Evolutionary conservation across 805 yeast species (phyloP).

Genomic region (Cyberlindnera sargentensis): DNA sequence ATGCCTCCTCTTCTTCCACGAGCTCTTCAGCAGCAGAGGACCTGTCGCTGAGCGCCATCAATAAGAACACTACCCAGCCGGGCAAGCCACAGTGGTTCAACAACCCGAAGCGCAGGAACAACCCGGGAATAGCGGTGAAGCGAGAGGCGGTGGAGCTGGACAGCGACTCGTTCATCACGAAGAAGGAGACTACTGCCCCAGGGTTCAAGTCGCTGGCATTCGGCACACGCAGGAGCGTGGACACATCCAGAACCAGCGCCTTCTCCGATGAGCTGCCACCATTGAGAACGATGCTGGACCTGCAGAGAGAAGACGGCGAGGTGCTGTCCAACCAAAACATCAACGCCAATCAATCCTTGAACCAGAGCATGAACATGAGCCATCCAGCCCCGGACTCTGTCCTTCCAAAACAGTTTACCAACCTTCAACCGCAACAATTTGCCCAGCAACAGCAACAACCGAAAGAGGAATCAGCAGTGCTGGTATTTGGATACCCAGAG

Average conservation of each 20-base stretch:
- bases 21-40: too few species aligned
- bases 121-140: slow-evolving; percentile 42
- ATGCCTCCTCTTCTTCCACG: too few species aligned
- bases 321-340: slow-evolving; percentile 16
- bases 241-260: slow-evolving; percentile 22
- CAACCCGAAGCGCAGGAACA: slow-evolving; percentile 37
- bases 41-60: too few species aligned
- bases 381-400: slow-evolving; percentile 3
- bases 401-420: neutral
- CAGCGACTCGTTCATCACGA: slow-evolving; percentile 19
- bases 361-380: slow-evolving; percentile 5
- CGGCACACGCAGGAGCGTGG: slow-evolving; percentile 27
- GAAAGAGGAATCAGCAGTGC: slow-evolving; percentile 51
- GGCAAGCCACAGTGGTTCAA: slow-evolving; percentile 31
- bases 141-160: slow-evolving; percentile 26
- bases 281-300: slow-evolving; percentile 31
- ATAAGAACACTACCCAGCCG: slow-evolving; percentile 1
- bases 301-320: slow-evolving; percentile 31
- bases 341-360: neutral
- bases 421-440: neutral
- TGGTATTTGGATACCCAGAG: slow-evolving; percentile 88
- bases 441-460: neutral
- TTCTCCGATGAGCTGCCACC: slow-evolving; percentile 38
- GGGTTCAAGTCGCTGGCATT: slow-evolving; percentile 33
- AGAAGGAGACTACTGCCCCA: slow-evolving; percentile 15